Percentiles rank a stretch among this genome's conserved stretches.
Evolutionary conservation across 2,329 filamentous ascomycete species (phyloP).

Genomic region (Gremmenia infestans): DNA sequence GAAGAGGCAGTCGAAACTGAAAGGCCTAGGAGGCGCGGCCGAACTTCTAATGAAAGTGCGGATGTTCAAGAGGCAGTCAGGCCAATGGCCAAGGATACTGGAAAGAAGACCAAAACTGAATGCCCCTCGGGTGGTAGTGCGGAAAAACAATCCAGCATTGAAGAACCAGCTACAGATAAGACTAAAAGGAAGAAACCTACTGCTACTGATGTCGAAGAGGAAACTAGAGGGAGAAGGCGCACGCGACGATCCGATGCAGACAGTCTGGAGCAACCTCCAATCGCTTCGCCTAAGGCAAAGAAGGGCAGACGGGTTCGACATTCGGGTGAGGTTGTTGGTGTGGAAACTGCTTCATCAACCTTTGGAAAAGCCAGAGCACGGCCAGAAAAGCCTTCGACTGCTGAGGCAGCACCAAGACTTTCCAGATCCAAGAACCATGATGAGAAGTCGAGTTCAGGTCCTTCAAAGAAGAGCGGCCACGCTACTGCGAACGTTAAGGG

Average conservation of each 20-base stretch:
- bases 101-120: neutral
- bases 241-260: constrained; percentile 7
- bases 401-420: neutral
- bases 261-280: neutral
- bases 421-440: neutral
- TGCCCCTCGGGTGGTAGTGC: neutral
- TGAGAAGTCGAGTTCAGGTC: neutral
- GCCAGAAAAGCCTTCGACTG: neutral
- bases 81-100: neutral
- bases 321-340: constrained; percentile 7
- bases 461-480: neutral
- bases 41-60: neutral
- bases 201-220: neutral
- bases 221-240: constrained; percentile 4
- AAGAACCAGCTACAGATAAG: neutral
- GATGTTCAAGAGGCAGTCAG: neutral
- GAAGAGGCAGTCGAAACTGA: neutral
- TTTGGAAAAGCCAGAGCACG: constrained; percentile 12
- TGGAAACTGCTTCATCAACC: constrained; percentile 21
- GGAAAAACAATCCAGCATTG: neutral
- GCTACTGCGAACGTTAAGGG: neutral
- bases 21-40: neutral
- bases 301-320: neutral
- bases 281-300: neutral
- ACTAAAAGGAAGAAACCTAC: neutral